These are phyloP conservation scores for Leishmania mexicana DNA, from an alignment of 208 protist genomes.

Conservation along the genomic window DNA sequence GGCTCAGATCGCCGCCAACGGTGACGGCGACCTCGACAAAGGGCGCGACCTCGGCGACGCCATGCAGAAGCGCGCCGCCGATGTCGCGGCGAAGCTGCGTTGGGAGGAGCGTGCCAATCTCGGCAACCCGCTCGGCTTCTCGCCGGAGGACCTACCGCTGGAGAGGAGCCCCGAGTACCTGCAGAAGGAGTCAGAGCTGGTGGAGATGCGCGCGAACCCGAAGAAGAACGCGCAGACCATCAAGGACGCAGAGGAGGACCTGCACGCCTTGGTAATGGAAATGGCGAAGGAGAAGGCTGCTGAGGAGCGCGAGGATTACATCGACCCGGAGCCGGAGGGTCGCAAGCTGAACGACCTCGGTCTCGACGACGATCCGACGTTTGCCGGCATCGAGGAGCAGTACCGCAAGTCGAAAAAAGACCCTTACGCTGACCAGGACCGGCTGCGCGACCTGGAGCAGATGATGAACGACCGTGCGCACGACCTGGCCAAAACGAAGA, in stretches of 20 bases:
- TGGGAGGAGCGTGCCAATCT: slow-evolving; percentile 64
- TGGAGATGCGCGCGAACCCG: slow-evolving; percentile 46
- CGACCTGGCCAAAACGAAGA: slow-evolving; percentile 64
- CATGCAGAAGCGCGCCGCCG: slow-evolving; percentile 67
- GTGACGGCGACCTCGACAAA: slow-evolving; percentile 58
- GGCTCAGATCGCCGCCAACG: slow-evolving; percentile 55
- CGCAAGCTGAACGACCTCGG: slow-evolving; percentile 48
- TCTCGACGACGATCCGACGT: slow-evolving; percentile 66
- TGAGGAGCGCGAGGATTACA: slow-evolving; percentile 62
- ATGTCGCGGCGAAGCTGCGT: slow-evolving; percentile 65
- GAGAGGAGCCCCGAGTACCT: slow-evolving; percentile 53
- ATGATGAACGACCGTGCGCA: slow-evolving; percentile 75
- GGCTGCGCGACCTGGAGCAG: slow-evolving; percentile 60
- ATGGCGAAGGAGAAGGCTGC: slow-evolving; percentile 61
- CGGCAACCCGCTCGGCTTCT: slow-evolving; percentile 61
- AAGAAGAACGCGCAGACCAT: slow-evolving; percentile 51
- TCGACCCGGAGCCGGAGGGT: slow-evolving; percentile 72
- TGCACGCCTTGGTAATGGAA: slow-evolving; percentile 51
- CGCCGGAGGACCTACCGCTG: slow-evolving; percentile 63
- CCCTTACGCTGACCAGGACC: slow-evolving; percentile 61
- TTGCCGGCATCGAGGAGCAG: slow-evolving; percentile 71
- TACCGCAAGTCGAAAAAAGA: slow-evolving; percentile 56
- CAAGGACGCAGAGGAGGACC: slow-evolving; percentile 36
- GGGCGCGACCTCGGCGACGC: slow-evolving; percentile 53
- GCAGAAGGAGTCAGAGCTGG: slow-evolving; percentile 54